A percentile compares a stretch with the other conserved stretches of the same genome.
Conservation (phyloP, 2,329 filamentous ascomycete genomes). For the Penicillium sp. region DNA sequence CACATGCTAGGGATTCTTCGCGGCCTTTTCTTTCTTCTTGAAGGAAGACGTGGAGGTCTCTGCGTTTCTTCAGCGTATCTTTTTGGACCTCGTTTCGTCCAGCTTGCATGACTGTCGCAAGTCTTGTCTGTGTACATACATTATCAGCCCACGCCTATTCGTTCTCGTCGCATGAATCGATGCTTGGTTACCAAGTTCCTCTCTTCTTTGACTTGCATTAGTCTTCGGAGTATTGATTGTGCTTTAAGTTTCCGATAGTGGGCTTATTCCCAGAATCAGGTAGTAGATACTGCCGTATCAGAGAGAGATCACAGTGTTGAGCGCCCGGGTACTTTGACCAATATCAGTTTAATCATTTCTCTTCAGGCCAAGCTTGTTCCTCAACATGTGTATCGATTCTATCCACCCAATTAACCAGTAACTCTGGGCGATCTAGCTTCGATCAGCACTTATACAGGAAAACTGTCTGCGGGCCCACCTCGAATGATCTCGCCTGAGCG, state of each 20-base stretch:
- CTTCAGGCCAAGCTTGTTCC: no score
- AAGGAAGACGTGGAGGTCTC: neutral
- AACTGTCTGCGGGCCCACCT: neutral
- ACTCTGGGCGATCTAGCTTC: no score
- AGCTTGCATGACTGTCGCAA: conserved; percentile 8
- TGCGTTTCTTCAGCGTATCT: conserved; percentile 7
- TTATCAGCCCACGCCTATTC: neutral
- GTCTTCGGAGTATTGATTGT: neutral
- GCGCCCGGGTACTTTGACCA: no score
- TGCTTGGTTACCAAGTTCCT: conserved; percentile 1
- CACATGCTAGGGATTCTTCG: conserved; percentile 14
- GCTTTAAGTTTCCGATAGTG: neutral
- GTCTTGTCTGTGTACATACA: conserved; percentile 12
- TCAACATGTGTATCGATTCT: neutral
- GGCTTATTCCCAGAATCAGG: neutral
- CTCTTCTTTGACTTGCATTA: neutral
- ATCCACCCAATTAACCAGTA: neutral
- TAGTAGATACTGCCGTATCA: no score
- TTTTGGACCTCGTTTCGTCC: conserved; percentile 1
- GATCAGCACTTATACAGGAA: neutral
- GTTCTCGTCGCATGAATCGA: neutral
- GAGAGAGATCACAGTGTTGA: no score
- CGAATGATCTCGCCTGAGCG: neutral
- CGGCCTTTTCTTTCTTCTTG: neutral
- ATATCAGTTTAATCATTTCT: no score